Conservation (phyloP, 148 eudicot species). For the Rhododendron ovatum region DNA sequence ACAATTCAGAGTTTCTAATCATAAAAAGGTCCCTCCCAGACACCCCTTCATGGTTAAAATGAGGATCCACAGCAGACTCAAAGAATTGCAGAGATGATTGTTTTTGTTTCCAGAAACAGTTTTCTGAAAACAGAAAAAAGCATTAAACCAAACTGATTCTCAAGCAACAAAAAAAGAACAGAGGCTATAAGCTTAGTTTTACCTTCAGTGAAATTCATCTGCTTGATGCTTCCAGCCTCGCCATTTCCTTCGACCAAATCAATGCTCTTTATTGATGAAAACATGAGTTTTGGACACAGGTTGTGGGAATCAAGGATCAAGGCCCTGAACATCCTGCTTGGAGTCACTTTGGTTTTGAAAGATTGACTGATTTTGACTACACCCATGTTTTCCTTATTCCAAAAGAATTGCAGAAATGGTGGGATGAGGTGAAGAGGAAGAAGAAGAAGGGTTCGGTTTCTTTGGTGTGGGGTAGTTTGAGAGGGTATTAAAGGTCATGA, state of each 20-base stretch:
- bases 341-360: conserved; percentile 20
- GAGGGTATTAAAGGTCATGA: neutral
- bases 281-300: conserved; percentile 17
- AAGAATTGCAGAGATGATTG: neutral
- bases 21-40: neutral
- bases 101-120: neutral
- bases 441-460: neutral
- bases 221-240: conserved; percentile 27
- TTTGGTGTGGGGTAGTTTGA: neutral
- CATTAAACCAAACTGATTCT: neutral
- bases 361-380: conserved; percentile 17
- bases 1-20: neutral
- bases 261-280: conserved; percentile 16
- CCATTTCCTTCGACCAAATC: conserved; percentile 24
- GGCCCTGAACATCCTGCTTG: conserved; percentile 26
- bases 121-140: neutral
- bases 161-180: neutral
- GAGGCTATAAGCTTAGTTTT: neutral
- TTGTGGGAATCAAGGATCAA: conserved; percentile 19
- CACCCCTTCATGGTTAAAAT: neutral
- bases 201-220: conserved; percentile 25
- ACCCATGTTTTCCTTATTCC: conserved; percentile 11
- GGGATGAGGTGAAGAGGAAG: neutral
- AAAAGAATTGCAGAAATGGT: neutral
- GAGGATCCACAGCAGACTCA: neutral